A percentile compares a stretch with the other conserved stretches of the same genome.
Conservation (phyloP, 352 stramenopile species). For the Salisapilia sapeloensis region DNA sequence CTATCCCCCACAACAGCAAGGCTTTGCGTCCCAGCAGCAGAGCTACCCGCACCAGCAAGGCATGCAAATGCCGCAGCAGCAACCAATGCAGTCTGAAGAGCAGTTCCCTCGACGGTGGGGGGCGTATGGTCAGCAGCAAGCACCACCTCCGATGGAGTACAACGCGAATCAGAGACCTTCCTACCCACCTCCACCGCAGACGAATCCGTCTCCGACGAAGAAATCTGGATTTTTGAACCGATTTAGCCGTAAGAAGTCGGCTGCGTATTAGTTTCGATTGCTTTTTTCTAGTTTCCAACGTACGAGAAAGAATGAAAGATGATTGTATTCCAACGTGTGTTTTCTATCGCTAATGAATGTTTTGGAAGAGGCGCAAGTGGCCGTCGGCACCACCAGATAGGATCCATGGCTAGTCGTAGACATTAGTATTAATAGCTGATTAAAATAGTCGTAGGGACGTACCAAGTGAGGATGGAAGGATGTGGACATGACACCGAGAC, state of each 20-base stretch:
- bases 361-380: constrained; percentile 93
- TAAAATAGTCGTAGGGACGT: constrained; percentile 4
- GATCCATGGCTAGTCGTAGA: constrained; percentile 63
- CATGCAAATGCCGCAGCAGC: constrained; percentile 8
- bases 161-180: too few relatives aligned
- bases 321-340: too few relatives aligned
- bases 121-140: too few relatives aligned
- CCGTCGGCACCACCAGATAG: constrained; percentile 91
- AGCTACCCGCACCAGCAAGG: constrained; percentile 5
- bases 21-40: too few relatives aligned
- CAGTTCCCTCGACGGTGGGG: constrained; percentile 6
- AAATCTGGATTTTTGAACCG: too few relatives aligned
- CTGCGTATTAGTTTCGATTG: too few relatives aligned
- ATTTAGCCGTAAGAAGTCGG: too few relatives aligned
- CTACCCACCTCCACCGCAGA: too few relatives aligned
- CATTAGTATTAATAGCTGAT: constrained; percentile 2
- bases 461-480: constrained; percentile 96
- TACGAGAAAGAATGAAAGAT: too few relatives aligned
- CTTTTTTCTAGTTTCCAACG: too few relatives aligned
- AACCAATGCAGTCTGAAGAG: constrained; percentile 7
- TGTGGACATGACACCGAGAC: constrained; percentile 90
- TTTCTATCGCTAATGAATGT: constrained; percentile 90
- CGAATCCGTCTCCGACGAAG: too few relatives aligned
- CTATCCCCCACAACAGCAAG: constrained; percentile 11
- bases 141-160: constrained; percentile 5